Evolutionary conservation across 768 basidiomycete species (phyloP).

Genomic region (Rhodotorula paludigena): DNA sequence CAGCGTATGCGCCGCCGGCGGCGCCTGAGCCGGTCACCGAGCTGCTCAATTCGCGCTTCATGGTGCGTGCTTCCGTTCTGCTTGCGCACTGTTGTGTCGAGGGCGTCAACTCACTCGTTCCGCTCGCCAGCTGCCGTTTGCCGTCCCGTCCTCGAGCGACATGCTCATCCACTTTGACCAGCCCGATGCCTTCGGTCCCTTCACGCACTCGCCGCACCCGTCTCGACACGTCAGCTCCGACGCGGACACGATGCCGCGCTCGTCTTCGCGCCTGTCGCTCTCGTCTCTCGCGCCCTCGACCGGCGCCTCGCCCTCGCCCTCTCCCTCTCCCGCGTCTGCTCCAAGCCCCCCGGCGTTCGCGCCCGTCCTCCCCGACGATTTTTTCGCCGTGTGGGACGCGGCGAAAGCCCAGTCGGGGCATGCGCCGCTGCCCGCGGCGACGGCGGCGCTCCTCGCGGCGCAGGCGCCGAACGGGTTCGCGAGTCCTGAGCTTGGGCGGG

Average conservation of each 20-base stretch:
- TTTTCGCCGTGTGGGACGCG: constrained; percentile 34
- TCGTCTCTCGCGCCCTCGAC: background rate
- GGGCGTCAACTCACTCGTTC: too few species aligned
- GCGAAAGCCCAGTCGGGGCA: constrained; percentile 8
- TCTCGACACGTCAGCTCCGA: background rate
- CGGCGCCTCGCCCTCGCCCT: background rate
- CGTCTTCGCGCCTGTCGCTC: constrained; percentile 22
- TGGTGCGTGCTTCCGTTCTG: constrained; percentile 59
- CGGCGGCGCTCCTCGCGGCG: constrained; percentile 1
- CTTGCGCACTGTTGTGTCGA: background rate
- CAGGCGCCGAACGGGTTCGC: background rate
- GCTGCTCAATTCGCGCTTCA: constrained; percentile 82
- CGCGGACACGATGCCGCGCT: constrained; percentile 15
- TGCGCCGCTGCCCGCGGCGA: background rate
- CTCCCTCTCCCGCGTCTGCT: background rate
- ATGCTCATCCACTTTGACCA: constrained; percentile 34
- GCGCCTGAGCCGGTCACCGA: constrained; percentile 82
- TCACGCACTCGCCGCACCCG: background rate
- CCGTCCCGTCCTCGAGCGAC: constrained; percentile 32
- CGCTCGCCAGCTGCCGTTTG: constrained; percentile 40
- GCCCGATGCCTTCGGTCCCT: constrained; percentile 33
- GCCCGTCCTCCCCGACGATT: constrained; percentile 38
- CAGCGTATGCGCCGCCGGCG: constrained; percentile 69
- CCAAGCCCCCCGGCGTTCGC: constrained; percentile 2
- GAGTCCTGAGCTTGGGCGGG: background rate